Evolutionary conservation across 2,329 filamentous ascomycete genomes (phyloP), one percentile per base, ranked within the genome.

Genomic region (Oidium heveae): DNA sequence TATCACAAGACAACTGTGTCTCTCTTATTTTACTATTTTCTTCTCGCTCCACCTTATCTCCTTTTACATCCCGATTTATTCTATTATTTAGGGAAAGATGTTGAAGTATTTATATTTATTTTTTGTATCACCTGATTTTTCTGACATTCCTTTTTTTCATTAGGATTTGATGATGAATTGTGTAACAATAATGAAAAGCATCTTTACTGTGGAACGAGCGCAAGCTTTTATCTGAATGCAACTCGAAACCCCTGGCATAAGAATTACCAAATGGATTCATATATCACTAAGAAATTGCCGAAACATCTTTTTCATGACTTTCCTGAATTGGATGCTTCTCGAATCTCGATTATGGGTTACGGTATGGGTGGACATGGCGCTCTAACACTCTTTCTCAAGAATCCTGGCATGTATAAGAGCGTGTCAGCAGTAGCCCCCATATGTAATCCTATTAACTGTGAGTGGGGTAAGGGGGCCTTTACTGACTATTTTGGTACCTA

Each of bases 311-410:
- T 88, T 68, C 67, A 68, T 32, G 74, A 76, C 28, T 94, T 87
- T 69, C 72, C 76, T 34, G 74, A 78, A 64, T 72, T 98, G 33
- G 89, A 96, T 67, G 64, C 68, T 0, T 68, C 63, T 32, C 74
- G 82, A 43, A 79, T 95, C 55, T 83, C 81, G 67, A 91, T 98
- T 63, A 86, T 84, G 43, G 91, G 91, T 6, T 91, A 98, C 71
- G 88, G 82, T 63, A 98, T 98, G 91, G 91, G 91, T 60, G 91
- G 91, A 0, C 91, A 98, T 68, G 91, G 91, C 58, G 91, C 91
- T 47, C 72, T 98, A 61, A 94, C 88, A 49, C 70, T 96, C 62
- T 96, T 84, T 72, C 74, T 98, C 54, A 89, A 86, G 72, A 83
- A 96, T 69, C 88, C 91, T 0, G 86, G 84, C 59, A 79, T 77